Conservation (phyloP, 805 yeast species). For the Blastobotrys attinorum region DNA sequence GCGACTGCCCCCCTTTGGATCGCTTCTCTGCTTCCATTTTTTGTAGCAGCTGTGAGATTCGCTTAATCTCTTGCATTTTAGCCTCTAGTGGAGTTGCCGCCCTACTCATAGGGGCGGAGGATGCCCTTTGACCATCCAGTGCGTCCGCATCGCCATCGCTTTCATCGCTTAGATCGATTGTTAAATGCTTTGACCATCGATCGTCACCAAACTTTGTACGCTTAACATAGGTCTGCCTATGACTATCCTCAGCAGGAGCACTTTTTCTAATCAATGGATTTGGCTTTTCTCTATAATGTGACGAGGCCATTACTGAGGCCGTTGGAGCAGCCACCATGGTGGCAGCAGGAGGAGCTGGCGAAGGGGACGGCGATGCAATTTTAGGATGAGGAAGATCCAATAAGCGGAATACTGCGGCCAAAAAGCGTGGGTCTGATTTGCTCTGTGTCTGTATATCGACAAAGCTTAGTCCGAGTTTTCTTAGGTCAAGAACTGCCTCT, state of each 20-base stretch:
- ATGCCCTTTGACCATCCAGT: neutral
- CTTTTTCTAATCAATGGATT: neutral
- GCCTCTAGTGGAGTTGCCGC: constrained; percentile 14
- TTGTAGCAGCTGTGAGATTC: constrained; percentile 9
- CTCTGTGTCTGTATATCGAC: constrained; percentile 20
- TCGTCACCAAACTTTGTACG: constrained; percentile 16
- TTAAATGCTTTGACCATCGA: constrained; percentile 17
- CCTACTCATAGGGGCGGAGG: constrained; percentile 10
- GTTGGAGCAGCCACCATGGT: neutral
- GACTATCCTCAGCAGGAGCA: neutral
- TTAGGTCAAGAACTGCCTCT: constrained; percentile 18
- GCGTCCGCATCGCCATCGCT: constrained; percentile 11
- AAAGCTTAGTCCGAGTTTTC: constrained; percentile 21
- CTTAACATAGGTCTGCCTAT: neutral
- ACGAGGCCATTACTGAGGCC: too few species aligned
- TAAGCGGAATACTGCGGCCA: constrained; percentile 7
- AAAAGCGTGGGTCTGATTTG: constrained; percentile 11
- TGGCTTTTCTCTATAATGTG: too few species aligned
- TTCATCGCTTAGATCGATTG: constrained; percentile 17
- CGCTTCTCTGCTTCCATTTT: constrained; percentile 9
- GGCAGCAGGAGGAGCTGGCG: neutral
- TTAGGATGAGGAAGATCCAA: neutral
- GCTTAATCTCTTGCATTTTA: constrained; percentile 15
- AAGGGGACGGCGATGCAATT: neutral
- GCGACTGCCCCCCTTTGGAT: too few species aligned